A percentile compares a stretch with the other conserved stretches of the same genome.
phyloP scores from a whole-genome alignment of 2,329 filamentous ascomycete genomes.

The Apiospora aurea region DNA sequence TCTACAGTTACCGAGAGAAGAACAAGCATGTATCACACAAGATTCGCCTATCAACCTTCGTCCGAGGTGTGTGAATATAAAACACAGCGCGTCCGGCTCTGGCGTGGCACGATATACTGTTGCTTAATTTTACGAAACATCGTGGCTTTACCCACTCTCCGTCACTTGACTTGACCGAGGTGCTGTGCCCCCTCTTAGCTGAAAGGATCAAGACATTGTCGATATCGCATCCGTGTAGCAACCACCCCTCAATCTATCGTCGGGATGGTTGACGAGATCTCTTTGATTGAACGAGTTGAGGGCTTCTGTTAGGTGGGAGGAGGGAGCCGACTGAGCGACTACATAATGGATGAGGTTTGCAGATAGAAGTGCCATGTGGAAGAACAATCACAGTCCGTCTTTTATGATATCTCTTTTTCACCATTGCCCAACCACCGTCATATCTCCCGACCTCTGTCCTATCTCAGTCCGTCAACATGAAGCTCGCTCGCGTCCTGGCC shows the following conservation, averaged over 20 bases:
- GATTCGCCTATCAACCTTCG: not conserved
- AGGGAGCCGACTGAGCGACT: not conserved
- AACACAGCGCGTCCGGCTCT: not conserved
- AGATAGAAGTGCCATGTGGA: not conserved
- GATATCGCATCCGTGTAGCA: not conserved
- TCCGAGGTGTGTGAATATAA: not conserved
- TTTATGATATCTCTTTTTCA: not conserved
- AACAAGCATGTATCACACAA: not conserved
- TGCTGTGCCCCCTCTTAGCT: not conserved
- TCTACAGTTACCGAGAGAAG: not conserved
- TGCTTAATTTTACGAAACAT: not conserved
- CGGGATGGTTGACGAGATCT: not conserved
- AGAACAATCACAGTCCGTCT: not conserved
- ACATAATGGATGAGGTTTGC: not conserved
- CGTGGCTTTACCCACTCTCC: not conserved
- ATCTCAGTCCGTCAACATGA: not conserved
- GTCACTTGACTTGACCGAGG: not conserved
- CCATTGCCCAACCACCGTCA: not conserved
- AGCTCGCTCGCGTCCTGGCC: not conserved
- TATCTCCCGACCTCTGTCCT: not conserved
- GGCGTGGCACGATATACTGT: not conserved
- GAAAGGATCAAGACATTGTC: slow-evolving; percentile 4
- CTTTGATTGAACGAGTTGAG: not conserved
- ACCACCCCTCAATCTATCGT: not conserved
- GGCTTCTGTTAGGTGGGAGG: not conserved